phyloP scores from a whole-genome alignment of 768 basidiomycete genomes.

The Boletus coccyginus region DNA sequence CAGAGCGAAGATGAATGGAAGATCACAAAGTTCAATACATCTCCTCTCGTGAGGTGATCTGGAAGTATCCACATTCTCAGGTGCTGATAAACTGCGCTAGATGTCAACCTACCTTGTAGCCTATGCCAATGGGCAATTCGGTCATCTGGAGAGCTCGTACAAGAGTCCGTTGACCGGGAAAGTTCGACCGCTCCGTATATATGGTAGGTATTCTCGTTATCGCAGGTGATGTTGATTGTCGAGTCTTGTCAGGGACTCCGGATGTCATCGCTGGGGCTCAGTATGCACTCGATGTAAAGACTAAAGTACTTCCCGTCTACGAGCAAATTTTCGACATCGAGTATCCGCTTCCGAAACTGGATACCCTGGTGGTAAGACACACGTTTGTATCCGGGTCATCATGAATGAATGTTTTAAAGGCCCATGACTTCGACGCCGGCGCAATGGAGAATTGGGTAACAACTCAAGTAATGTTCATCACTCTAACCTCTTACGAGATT shows the following conservation, averaged over 20 bases:
- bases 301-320: slow-evolving; percentile 79
- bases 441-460: slow-evolving; percentile 90
- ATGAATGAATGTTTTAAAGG: slow-evolving; percentile 36
- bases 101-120: slow-evolving; percentile 92
- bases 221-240: background rate
- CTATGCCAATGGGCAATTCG: slow-evolving; percentile 79
- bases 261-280: slow-evolving; percentile 82
- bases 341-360: slow-evolving; percentile 92
- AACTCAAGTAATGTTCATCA: background rate
- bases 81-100: slow-evolving; percentile 15
- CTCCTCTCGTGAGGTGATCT: slow-evolving; percentile 55
- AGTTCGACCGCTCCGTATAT: slow-evolving; percentile 79
- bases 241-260: slow-evolving; percentile 55
- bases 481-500: slow-evolving; percentile 1
- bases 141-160: slow-evolving; percentile 71
- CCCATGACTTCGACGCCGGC: slow-evolving; percentile 85
- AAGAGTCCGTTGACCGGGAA: slow-evolving; percentile 77
- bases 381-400: background rate
- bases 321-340: slow-evolving; percentile 91
- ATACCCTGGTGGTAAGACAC: slow-evolving; percentile 74
- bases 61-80: background rate
- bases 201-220: slow-evolving; percentile 46
- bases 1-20: slow-evolving; percentile 59
- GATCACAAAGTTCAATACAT: slow-evolving; percentile 74
- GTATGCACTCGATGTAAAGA: slow-evolving; percentile 87